A percentile compares a stretch with the other conserved stretches of the same genome.
Evolutionary conservation across 2,329 filamentous ascomycete species (phyloP).

Genomic region (Lachnellula suecica): DNA sequence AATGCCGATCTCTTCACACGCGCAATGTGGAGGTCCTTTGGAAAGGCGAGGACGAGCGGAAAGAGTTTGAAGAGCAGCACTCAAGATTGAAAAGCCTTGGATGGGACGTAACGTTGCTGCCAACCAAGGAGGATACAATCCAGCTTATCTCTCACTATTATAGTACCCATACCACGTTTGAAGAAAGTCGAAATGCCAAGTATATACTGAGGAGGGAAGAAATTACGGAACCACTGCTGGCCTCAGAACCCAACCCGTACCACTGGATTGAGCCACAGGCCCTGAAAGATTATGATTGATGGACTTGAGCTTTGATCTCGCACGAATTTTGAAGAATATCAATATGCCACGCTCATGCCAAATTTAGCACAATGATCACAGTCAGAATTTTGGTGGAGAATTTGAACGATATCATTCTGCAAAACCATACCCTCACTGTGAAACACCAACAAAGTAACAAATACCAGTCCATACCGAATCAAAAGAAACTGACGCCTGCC

Average conservation of each 20-base stretch:
- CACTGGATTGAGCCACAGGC: background rate
- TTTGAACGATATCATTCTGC: too few relatives aligned
- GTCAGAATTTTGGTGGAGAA: too few relatives aligned
- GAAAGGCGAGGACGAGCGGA: constrained; percentile 1
- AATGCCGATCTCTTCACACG: constrained; percentile 2
- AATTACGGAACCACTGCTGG: background rate
- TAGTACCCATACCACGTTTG: background rate
- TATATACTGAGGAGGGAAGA: constrained; percentile 4
- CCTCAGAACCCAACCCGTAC: constrained; percentile 3
- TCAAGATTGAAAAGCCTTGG: constrained; percentile 7
- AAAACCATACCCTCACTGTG: too few relatives aligned
- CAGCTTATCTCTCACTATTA: background rate
- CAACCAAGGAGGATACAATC: background rate
- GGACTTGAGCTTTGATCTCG: too few relatives aligned
- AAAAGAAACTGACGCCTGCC: too few relatives aligned
- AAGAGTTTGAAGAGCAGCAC: constrained; percentile 7
- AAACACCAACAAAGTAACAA: too few relatives aligned
- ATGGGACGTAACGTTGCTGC: constrained; percentile 2
- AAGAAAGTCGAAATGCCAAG: constrained; percentile 3
- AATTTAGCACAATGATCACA: too few relatives aligned
- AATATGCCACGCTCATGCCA: too few relatives aligned
- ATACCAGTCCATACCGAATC: too few relatives aligned
- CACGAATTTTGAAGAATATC: too few relatives aligned
- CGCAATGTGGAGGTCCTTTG: constrained; percentile 6
- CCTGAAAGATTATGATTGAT: background rate